A percentile compares a stretch with the other conserved stretches of the same genome.
phyloP scores from a whole-genome alignment of 257 asterid genomes.

The Solanum chiquidenum region DNA sequence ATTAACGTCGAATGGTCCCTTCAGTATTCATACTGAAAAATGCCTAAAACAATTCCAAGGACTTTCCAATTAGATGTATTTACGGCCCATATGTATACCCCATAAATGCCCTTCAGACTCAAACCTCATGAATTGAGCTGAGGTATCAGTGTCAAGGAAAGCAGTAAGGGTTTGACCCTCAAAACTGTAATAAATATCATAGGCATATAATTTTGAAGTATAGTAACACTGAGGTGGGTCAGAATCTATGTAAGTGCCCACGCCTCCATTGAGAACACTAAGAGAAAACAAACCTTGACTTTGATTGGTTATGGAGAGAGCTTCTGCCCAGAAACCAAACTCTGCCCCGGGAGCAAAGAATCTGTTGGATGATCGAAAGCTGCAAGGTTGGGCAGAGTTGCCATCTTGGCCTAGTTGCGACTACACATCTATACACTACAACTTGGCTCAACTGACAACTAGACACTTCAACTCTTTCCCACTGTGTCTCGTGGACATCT shows the following conservation, averaged over 20 bases:
- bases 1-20: too few relatives aligned
- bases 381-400: too few relatives aligned
- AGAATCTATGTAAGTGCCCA: neutral
- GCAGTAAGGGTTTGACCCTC: neutral
- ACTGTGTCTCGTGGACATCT: too few relatives aligned
- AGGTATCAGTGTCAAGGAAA: neutral
- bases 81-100: too few relatives aligned
- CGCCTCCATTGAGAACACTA: neutral
- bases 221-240: neutral
- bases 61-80: neutral
- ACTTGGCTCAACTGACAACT: too few relatives aligned
- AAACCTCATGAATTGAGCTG: neutral
- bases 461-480: neutral
- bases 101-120: neutral
- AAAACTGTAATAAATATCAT: neutral
- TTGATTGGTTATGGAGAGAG: neutral
- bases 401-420: too few relatives aligned
- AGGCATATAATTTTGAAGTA: neutral
- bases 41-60: neutral
- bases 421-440: too few relatives aligned
- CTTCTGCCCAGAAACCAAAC: neutral
- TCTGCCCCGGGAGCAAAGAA: neutral
- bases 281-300: neutral
- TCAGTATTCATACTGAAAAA: neutral
- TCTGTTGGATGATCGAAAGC: conserved; percentile 1